Evolutionary conservation across 2,329 filamentous ascomycete genomes (phyloP), one percentile per base, ranked within the genome.

Genomic region (Diaporthe sp.): DNA sequence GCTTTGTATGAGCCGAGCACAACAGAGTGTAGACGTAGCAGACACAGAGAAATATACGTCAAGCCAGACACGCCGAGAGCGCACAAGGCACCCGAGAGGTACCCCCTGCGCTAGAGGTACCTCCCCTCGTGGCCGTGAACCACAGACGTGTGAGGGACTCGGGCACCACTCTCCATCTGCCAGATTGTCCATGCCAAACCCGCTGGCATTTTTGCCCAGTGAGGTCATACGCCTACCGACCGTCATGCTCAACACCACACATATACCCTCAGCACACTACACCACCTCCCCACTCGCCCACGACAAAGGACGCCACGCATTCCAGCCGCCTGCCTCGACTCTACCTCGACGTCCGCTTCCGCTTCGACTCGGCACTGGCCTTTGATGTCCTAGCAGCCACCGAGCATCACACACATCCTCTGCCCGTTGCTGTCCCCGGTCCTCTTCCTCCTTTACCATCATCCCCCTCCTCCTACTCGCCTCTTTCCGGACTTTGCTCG

Each of bases 171-270:
- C 49, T 39, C 34, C n/a, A 70, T 55, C 34, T 28, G 65, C 65
- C 65, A 70, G 65, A 70, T 70, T 55, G 65, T 53, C 65, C 65
- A 53, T 70, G 65, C 65, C 22, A 55, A 42, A 55, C 31, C 31
- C 65, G 49, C 65, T 70, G 65, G 49, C 49, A 70, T 70, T 70
- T 70, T 70, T 55, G 65, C 65, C 65, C 65, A 70, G 65, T 70
- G 65, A 70, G 65, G 65, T 70, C 65, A 70, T 70, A 55, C 10
- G 47, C 47, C 47, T 42, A 3, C 31, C 22, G 31, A 55, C 49
- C 20, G 47, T 53, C n/a, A 70, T 55, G 65, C 65, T 55, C 65
- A 55, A 42, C 65, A 70, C 65, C 47, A 42, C 28, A 39, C 39
- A 2, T 15, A n/a, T 8, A 31, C 17, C 3, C 37, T 42, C 57